Percentiles rank a stretch among this genome's conserved stretches.
These are phyloP conservation scores for Chaetomium tenue DNA, from an alignment of 495 filamentous ascomycete species.

Conservation along the genomic window DNA sequence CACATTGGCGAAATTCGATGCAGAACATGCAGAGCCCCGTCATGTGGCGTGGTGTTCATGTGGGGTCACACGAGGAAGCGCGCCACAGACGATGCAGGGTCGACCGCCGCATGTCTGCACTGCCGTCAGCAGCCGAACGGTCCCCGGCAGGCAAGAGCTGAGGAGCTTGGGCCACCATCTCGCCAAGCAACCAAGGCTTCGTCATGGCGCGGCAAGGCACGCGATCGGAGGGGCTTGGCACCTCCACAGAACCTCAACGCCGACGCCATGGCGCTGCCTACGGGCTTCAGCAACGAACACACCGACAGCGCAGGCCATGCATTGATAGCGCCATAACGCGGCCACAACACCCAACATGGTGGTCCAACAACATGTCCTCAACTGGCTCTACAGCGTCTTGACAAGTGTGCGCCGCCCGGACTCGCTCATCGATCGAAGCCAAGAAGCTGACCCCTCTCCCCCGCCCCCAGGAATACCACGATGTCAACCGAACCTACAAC, in stretches of 20 bases:
- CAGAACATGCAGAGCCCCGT: neutral
- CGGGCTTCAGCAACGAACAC: neutral
- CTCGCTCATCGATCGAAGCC: neutral
- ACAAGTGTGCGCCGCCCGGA: slow-evolving; percentile 57
- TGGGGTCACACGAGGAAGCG: slow-evolving; percentile 2
- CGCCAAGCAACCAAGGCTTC: slow-evolving; percentile 2
- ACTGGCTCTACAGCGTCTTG: slow-evolving; percentile 92
- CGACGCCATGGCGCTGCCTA: neutral
- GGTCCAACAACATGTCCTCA: slow-evolving; percentile 82
- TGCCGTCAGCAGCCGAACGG: no score
- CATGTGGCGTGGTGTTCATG: neutral
- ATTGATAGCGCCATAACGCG: slow-evolving; percentile 20
- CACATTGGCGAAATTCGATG: neutral
- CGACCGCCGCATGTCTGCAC: no score
- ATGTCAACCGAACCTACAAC: slow-evolving; percentile 87
- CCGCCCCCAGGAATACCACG: slow-evolving; percentile 74
- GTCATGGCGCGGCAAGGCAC: slow-evolving; percentile 18
- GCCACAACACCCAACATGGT: slow-evolving; percentile 55
- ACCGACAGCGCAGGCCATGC: slow-evolving; percentile 16
- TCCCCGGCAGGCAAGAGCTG: no score
- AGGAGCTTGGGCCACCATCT: slow-evolving; percentile 18
- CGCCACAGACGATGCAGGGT: slow-evolving; percentile 10
- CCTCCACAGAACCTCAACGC: no score
- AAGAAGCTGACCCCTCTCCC: slow-evolving; percentile 21
- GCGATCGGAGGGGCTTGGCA: slow-evolving; percentile 6